phyloP scores from a whole-genome alignment of 2,329 filamentous ascomycete genomes.

The Arthrobotrys musiformis region DNA sequence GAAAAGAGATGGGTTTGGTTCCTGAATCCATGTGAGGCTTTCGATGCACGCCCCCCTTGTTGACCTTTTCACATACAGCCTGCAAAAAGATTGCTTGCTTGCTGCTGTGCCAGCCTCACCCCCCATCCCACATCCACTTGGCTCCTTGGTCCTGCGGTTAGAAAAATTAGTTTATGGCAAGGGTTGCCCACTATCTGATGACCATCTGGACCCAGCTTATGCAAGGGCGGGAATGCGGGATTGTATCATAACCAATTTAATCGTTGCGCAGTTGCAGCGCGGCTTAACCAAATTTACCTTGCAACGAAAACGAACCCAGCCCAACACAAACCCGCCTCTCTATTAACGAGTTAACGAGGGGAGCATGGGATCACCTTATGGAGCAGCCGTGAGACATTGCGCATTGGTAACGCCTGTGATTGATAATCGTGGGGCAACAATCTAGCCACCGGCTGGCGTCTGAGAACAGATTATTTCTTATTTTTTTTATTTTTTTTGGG shows the following conservation, averaged over 20 bases:
- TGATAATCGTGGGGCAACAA: constrained; percentile 1
- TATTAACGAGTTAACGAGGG: constrained; percentile 6
- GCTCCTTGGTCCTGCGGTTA: constrained; percentile 22
- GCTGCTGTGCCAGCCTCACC: constrained; percentile 13
- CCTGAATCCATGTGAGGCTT: constrained; percentile 28
- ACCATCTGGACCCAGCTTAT: constrained; percentile 55
- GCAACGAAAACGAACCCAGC: constrained; percentile 4
- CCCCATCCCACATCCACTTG: constrained; percentile 23
- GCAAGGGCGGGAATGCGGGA: constrained; percentile 57
- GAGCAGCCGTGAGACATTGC: constrained; percentile 31
- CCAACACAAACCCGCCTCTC: constrained; percentile 39
- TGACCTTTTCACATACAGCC: constrained; percentile 8
- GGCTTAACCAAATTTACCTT: too few relatives aligned
- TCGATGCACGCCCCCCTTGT: too few relatives aligned
- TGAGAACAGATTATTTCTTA: too few relatives aligned
- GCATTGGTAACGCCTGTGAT: constrained; percentile 14
- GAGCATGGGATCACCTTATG: background rate
- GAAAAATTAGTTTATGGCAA: constrained; percentile 49
- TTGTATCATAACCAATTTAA: constrained; percentile 55
- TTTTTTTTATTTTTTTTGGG: too few relatives aligned
- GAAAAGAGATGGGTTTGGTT: constrained; percentile 9
- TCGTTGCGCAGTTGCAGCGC: constrained; percentile 34
- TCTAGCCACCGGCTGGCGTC: background rate
- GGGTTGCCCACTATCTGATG: constrained; percentile 53
- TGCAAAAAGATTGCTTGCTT: too few relatives aligned